Evolutionary conservation across 495 filamentous ascomycete genomes (phyloP), one percentile per base, ranked within the genome.

Genomic region (Evansstolkia leycettana): DNA sequence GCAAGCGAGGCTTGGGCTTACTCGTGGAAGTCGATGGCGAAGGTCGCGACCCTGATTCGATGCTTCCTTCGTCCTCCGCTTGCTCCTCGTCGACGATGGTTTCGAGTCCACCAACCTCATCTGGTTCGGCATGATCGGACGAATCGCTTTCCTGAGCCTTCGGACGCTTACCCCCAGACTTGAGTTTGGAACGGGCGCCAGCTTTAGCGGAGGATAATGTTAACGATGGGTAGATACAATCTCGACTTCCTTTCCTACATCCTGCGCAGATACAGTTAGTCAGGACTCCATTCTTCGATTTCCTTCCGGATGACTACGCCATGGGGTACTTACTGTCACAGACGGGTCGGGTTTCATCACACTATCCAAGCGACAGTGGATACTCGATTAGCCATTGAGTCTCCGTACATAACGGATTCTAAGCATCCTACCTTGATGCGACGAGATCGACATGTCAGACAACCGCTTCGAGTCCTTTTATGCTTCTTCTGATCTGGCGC

Each of bases 391-490:
- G 28, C 28, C 11, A 4, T 5, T 12, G 10, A 29, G 5, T 29
- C 28, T 29, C 5, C 11, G 14, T 5, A n/a, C 11, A 5, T 5
- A 29, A n/a, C 11, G 14, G 11, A 29, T 4, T n/a, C 5, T 15
- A n/a, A 29, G 28, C 5, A 5, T 15, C 34, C 41, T 68, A 84
- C 83, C 75, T 98, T 98, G 37, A 98, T 86, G 44, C 90, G 70
- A 30, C 90, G 73, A 39, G 76, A 74, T 47, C 90, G 75, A 53
- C 90, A 98, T 10, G 90, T 98, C 57, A 82, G 94, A 60, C 90
- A 98, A 23, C 90, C 90, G 38, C 84, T 94, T 42, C 90, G 70
- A 30, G 90, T 95, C 41, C 90, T 78, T 33, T 88, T 81, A 49
- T 95, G 89, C 54, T 95, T 98, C 46, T 93, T 82, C 45, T 83